Evolutionary conservation across 148 eudicot species (phyloP), one percentile per base, ranked within the genome.

Genomic region (Euryodendron excelsum): DNA sequence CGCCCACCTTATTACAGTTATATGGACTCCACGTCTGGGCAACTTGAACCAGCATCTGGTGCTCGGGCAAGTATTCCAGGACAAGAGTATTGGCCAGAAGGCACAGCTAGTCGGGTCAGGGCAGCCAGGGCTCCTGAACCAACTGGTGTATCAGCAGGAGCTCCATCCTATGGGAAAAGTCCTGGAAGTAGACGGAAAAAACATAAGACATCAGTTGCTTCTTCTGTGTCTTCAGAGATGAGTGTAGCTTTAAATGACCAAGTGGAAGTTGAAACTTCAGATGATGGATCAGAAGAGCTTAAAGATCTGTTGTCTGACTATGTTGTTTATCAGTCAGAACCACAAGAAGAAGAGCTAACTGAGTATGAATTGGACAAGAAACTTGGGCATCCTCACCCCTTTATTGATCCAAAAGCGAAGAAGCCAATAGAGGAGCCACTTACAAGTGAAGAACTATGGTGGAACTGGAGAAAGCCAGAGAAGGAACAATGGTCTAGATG

Each of bases 41-140:
- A 85, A 85, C 69, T 92, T 44, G 99, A 93, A 85, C 99, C 99
- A 60, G 98, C 99, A 67, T 89, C 99, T 72, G 99, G 99, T 80
- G 99, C 98, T 77, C 99, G 99, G 72, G 98, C 98, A 78, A 89
- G 92, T 86, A 96, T 96, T 82, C 99, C 98, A 41, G 93, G 91
- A 30, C 88, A 83, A 76, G 98, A 96, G 10, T 90, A 89, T 69
- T 96, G 98, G 97, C 98, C 99, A 59, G 99, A 96, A 88, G 99
- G 99, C 83, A 96, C 99, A 52, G 91, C 90, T 60, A 90, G 89
- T 80, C 88, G 84, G 52, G 97, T 94, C 45, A 85, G 93, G 81
- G 99, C 98, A 66, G 95, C 97, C 33, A 81, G 86, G 78, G 97
- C 98, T 80, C 98, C 99, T 28, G 92, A 87, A 74, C 99, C 99